Base-by-base conservation (phyloP, 805 yeast species). In the Lipomyces orientalis region DNA sequence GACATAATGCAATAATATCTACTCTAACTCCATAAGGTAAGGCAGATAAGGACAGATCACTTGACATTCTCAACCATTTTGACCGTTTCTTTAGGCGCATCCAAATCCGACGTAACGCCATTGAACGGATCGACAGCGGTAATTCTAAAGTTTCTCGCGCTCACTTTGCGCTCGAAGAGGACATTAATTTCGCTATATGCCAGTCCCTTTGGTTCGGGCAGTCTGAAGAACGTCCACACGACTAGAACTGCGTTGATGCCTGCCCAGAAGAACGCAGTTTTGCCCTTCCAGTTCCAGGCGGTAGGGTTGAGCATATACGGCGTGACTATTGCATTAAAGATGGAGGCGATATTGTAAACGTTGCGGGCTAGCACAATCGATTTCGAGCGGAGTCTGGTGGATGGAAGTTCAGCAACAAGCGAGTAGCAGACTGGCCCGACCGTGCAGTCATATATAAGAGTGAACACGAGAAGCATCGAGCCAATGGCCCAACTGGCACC, bases 101-200 rank as follows among this genome's bases (percentile, higher is more conserved):
- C 54, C 54, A 49, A 19, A 25, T 49, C 54, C 25, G 54, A 49
- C 1, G 54, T 49, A 0, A 49, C 9, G 10, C 54, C 54, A 10
- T 49, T 49, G 10, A 58, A 58, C 1, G 29, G 52, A 34, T 58
- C 52, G 16, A 43, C 61, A 35, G n/a, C 10, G 8, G 64, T 60
- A 14, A 49, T 25, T 46, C n/a, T 51, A 63, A 64, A 64, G 22
- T 64, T 54, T 35, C 65, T 34, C 2, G 67, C 67, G 1, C 61
- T 16, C 7, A 64, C 52, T 4, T 35, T 14, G 14, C 34, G 9
- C 29, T 37, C 58, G 76, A 87, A 88, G 78, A 87, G 77, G 62
- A 79, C 78, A 76, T 87, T 90, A 74, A 88, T 78, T 73, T 88
- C 90, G 58, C 86, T 88, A 74, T 80, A 86, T 0, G 90, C 85